Conservation (phyloP, 305 asterid species). For the Plantago lanceolata region DNA sequence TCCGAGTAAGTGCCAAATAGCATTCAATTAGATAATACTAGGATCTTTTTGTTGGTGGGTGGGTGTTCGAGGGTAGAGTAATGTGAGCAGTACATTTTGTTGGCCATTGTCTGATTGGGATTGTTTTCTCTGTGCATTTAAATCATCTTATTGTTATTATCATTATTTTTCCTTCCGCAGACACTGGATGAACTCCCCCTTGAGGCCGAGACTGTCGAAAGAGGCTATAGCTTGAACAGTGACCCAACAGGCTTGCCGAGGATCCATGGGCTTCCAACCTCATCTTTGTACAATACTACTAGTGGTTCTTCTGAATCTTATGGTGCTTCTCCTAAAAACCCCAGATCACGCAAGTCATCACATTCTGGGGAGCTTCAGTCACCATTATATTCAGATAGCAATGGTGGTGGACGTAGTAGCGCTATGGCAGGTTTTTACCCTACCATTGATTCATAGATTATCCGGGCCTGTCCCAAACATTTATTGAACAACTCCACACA, state of each 20-base stretch:
- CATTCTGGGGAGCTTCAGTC: conserved; percentile 79
- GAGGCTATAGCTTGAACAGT: conserved; percentile 61
- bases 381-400: conserved; percentile 51
- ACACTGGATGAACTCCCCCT: conserved; percentile 82
- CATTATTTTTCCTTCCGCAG: conserved; percentile 27
- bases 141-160: not conserved
- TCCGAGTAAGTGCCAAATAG: conserved; percentile 46
- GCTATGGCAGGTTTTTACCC: conserved; percentile 43
- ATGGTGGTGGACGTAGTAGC: conserved; percentile 54
- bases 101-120: no score
- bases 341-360: conserved; percentile 57
- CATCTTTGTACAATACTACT: conserved; percentile 52
- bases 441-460: conserved; percentile 38
- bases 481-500: conserved; percentile 25
- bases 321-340: conserved; percentile 51
- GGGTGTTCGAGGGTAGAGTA: no score
- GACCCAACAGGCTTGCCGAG: conserved; percentile 86
- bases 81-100: no score
- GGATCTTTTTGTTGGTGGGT: no score
- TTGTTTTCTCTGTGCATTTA: no score
- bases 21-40: not conserved
- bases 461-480: conserved; percentile 16
- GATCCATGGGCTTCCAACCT: conserved; percentile 84
- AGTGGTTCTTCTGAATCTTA: conserved; percentile 53
- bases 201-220: conserved; percentile 75